phyloP scores from a whole-genome alignment of 202 grass and related monocot genomes.

The Bolboschoenoplectus hybrid region DNA sequence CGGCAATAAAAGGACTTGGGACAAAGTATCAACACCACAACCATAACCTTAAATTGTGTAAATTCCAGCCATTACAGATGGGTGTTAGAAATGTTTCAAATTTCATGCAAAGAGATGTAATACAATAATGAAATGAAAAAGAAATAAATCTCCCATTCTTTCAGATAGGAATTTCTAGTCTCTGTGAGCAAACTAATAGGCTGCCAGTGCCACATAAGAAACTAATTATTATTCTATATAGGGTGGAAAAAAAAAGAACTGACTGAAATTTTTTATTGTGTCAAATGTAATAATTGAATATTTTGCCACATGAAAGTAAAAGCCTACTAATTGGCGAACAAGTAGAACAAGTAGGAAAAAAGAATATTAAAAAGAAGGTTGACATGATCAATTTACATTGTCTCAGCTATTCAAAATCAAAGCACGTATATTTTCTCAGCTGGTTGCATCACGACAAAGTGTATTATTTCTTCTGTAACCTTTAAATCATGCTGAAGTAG shows the following conservation, averaged over 20 bases:
- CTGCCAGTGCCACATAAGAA: background rate
- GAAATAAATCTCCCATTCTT: background rate
- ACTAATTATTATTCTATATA: background rate
- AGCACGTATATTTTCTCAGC: background rate
- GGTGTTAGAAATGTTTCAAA: background rate
- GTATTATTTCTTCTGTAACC: background rate
- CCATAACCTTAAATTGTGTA: too few relatives aligned
- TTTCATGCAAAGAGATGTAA: background rate
- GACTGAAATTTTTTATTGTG: background rate
- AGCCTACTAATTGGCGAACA: background rate
- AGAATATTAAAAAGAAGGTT: background rate
- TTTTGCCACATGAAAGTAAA: background rate
- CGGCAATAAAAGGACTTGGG: too few relatives aligned
- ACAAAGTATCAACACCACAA: too few relatives aligned
- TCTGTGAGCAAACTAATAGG: background rate
- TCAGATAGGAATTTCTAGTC: background rate
- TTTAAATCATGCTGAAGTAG: conserved; percentile 1
- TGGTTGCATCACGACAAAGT: background rate
- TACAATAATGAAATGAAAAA: background rate
- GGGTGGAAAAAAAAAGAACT: background rate
- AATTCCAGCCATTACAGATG: too few relatives aligned
- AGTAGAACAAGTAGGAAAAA: background rate
- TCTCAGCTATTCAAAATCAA: background rate
- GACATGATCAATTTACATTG: conserved; percentile 18
- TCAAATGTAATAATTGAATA: background rate